These are phyloP conservation scores for Geosmithia morbida DNA, from an alignment of 2,329 filamentous ascomycete genomes.

Conservation along the genomic window DNA sequence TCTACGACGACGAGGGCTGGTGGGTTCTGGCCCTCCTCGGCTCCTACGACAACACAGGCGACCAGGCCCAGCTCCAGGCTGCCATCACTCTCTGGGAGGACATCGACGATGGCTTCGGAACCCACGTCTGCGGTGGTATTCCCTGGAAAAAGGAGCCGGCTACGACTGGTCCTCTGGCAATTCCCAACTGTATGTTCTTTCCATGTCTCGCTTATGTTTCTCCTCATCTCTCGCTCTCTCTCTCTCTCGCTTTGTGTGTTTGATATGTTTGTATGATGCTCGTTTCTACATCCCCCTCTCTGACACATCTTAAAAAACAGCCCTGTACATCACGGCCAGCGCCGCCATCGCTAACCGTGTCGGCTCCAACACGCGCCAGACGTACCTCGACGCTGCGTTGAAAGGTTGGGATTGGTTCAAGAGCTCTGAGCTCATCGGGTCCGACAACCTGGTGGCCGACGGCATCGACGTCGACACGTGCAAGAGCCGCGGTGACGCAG, in stretches of 20 bases:
- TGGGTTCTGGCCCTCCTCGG: slow-evolving; percentile 46
- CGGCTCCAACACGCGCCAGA: slow-evolving; percentile 10
- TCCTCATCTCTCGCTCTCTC: not conserved
- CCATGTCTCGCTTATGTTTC: too few relatives aligned
- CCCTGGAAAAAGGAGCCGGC: slow-evolving; percentile 37
- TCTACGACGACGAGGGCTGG: slow-evolving; percentile 43
- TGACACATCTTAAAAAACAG: slow-evolving; percentile 9
- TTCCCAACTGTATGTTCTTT: not conserved
- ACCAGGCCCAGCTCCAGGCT: slow-evolving; percentile 30
- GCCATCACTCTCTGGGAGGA: slow-evolving; percentile 35
- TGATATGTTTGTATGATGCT: not conserved
- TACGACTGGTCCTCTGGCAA: not conserved
- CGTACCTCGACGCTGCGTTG: slow-evolving; percentile 30
- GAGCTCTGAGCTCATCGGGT: slow-evolving; percentile 33
- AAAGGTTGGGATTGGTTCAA: slow-evolving; percentile 38
- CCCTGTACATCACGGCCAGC: slow-evolving; percentile 37
- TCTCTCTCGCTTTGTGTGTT: not conserved
- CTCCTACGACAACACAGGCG: slow-evolving; percentile 33
- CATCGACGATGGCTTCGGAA: slow-evolving; percentile 30
- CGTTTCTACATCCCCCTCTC: not conserved
- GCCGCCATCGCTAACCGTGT: slow-evolving; percentile 36
- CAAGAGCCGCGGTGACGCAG: slow-evolving; percentile 11
- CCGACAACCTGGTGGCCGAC: slow-evolving; percentile 33
- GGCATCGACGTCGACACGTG: slow-evolving; percentile 25
- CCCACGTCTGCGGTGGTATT: slow-evolving; percentile 35